Evolutionary conservation across 1,284 basidiomycete genomes (phyloP).

Genomic region (Thelephora terrestris): DNA sequence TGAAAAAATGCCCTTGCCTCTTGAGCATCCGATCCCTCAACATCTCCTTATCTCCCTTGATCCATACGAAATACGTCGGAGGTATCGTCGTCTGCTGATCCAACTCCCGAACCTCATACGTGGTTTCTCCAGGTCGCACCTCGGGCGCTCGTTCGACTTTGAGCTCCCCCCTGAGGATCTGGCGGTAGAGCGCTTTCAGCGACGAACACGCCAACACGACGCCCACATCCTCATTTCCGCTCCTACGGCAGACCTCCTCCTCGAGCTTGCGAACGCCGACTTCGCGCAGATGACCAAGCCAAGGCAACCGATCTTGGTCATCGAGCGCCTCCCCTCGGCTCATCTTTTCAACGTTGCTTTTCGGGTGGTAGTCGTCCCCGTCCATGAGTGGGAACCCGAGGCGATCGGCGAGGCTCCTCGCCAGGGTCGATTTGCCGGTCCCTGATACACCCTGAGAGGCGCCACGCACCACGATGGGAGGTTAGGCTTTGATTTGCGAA

Average conservation of each 20-base stretch:
- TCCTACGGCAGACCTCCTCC: constrained; percentile 8
- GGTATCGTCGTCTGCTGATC: constrained; percentile 25
- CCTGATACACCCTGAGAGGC: constrained; percentile 59
- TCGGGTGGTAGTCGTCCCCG: constrained; percentile 84
- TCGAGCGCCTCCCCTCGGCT: constrained; percentile 65
- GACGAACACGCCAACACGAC: constrained; percentile 85
- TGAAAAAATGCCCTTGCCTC: constrained; percentile 84
- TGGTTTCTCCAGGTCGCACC: constrained; percentile 10
- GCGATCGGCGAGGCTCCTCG: constrained; percentile 47
- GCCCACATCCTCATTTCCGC: constrained; percentile 22
- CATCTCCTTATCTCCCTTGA: constrained; percentile 58
- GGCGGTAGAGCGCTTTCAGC: constrained; percentile 73
- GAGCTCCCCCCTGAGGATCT: constrained; percentile 59
- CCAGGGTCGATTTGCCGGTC: constrained; percentile 87
- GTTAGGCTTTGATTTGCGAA: neutral
- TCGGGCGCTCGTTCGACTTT: constrained; percentile 21
- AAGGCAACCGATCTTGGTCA: constrained; percentile 80
- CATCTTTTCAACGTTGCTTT: constrained; percentile 86
- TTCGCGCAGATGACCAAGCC: constrained; percentile 68
- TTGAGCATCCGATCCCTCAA: constrained; percentile 62
- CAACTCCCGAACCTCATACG: constrained; percentile 1
- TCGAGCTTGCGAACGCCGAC: constrained; percentile 42
- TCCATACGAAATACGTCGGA: constrained; percentile 75
- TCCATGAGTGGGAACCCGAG: constrained; percentile 75
- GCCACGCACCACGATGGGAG: neutral